Conservation (phyloP, 2,329 filamentous ascomycete genomes). For the Capronia epimyces region DNA sequence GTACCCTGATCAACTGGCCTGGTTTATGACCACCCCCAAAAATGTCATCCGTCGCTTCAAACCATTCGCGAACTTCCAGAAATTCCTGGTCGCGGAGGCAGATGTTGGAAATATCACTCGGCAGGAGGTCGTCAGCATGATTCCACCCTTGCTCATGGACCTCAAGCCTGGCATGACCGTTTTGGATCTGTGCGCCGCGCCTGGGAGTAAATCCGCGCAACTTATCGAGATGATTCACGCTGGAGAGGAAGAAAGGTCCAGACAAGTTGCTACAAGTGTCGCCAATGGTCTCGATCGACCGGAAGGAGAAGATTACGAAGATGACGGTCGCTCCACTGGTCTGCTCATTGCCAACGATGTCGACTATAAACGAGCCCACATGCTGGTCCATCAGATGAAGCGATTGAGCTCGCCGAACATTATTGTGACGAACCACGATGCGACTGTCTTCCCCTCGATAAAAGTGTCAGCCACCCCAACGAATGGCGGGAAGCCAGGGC, state of each 20-base stretch:
- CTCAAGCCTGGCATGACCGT: conserved; percentile 86
- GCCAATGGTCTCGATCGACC: conserved; percentile 56
- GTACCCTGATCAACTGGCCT: conserved; percentile 93
- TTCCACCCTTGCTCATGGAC: conserved; percentile 89
- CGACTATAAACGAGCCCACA: conserved; percentile 93
- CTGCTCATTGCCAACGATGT: conserved; percentile 92
- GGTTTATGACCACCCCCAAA: conserved; percentile 98
- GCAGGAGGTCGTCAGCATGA: conserved; percentile 98
- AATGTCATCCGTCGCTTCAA: conserved; percentile 89
- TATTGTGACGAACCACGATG: conserved; percentile 96
- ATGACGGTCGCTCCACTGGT: conserved; percentile 83
- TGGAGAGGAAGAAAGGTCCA: conserved; percentile 82
- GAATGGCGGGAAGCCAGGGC: conserved; percentile 48
- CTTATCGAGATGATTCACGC: conserved; percentile 88
- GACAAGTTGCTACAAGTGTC: conserved; percentile 61
- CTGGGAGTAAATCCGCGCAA: conserved; percentile 94
- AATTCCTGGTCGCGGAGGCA: conserved; percentile 95
- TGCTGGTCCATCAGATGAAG: conserved; percentile 97
- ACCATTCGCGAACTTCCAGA: conserved; percentile 92
- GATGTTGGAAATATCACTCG: conserved; percentile 95
- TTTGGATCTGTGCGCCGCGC: conserved; percentile 91
- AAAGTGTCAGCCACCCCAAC: conserved; percentile 62
- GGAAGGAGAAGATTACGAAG: conserved; percentile 52
- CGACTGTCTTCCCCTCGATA: conserved; percentile 89
- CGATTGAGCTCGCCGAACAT: conserved; percentile 92